Conservation (phyloP, 2,329 filamentous ascomycete genomes). For the Hymenoscyphus fraxineus region DNA sequence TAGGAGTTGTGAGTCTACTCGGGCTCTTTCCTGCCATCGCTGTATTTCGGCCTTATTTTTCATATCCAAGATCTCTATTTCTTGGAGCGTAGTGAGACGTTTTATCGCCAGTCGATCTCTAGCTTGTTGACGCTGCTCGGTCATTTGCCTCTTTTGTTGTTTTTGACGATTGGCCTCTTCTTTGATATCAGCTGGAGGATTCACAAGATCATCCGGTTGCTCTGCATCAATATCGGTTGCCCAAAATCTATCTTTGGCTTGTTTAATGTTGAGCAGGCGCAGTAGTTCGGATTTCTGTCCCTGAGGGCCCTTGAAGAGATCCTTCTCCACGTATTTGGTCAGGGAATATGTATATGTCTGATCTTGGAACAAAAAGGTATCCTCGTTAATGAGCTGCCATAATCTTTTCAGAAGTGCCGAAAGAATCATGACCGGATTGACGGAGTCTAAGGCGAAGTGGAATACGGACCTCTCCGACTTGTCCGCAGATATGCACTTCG, state of each 20-base stretch:
- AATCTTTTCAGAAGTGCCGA: conserved; percentile 57
- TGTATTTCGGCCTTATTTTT: too few relatives aligned
- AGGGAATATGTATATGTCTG: conserved; percentile 58
- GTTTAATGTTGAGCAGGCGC: conserved; percentile 14
- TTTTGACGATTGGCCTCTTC: conserved; percentile 19
- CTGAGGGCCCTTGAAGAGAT: conserved; percentile 15
- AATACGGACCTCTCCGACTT: too few relatives aligned
- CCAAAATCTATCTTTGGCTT: conserved; percentile 19
- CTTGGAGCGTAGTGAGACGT: conserved; percentile 7
- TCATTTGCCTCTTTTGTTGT: conserved; percentile 13
- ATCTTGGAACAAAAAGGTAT: conserved; percentile 51
- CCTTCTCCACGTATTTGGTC: conserved; percentile 53
- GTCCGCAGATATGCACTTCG: too few relatives aligned
- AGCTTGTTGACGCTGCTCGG: conserved; percentile 16
- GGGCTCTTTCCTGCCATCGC: too few relatives aligned
- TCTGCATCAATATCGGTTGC: conserved; percentile 15
- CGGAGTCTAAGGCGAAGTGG: conserved; percentile 36
- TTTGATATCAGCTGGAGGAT: conserved; percentile 16
- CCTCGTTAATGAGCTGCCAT: conserved; percentile 62
- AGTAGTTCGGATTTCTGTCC: conserved; percentile 18
- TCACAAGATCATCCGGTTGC: conserved; percentile 17
- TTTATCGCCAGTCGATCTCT: conserved; percentile 14
- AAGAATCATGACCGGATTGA: conserved; percentile 52
- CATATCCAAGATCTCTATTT: conserved; percentile 15
- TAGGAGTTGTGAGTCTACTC: too few relatives aligned